Base-by-base conservation (phyloP, 805 yeast species). In the Phaffomyces antillensis region DNA sequence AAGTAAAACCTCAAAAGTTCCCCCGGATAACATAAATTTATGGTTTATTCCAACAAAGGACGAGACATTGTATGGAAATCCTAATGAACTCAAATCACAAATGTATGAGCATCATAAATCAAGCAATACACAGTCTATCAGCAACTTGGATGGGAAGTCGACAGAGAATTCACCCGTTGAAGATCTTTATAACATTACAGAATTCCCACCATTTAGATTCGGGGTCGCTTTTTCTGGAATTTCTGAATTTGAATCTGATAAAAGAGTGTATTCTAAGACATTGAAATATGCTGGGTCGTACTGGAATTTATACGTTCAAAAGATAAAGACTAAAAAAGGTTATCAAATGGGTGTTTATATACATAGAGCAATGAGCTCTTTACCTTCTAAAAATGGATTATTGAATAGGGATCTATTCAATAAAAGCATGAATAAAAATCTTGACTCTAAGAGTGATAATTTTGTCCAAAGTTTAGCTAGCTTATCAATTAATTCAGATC, bases 281-380 rank as follows among this genome's bases (percentile, higher is more conserved):
- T 62, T 75, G 31, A 76, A 81, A 79, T 76, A 76, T 52, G 79
- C 80, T n/a, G 82, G 82, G 0, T 75, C 81, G 11, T 74, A 71
- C 51, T 77, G 82, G 82, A 75, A 74, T 49, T 56, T 77, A 9
- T 77, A 77, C 53, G 61, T 76, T 30, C 81, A 77, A 46, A 76
- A 74, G 50, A 69, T 70, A 34, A 63, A 64, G 20, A 60, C 63
- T 38, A 68, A 68, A 45, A 63, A 67, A 44, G 67, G 72, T 4
- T 68, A 57, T 47, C 81, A 77, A 48, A 68, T 77, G 55, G 82
- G 82, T 7, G 81, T 77, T 9, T 77, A 77, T 54, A 55, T 77
- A 36, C 81, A 77, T 49, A 56, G 82, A 36, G 79, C 79, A 0
- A 56, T 71, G 0, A 63, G 63, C 35, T 52, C 68, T 3, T 61